Conservation (phyloP, 768 basidiomycete species). For the Suillus cothurnatus region DNA sequence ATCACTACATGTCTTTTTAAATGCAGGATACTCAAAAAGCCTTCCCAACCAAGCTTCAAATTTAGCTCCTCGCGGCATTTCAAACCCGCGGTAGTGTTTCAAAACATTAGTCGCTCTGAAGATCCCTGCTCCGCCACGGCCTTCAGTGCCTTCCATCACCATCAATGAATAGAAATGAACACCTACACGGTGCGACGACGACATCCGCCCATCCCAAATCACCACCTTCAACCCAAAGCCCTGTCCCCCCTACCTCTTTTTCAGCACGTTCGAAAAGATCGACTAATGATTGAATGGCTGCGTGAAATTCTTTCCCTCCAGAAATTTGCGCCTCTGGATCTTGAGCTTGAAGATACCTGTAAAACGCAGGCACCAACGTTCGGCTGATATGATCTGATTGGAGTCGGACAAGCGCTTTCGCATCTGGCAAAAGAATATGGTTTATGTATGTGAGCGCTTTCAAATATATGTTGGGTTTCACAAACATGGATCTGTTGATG, state of each 20-base stretch:
- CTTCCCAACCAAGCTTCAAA: slow-evolving; percentile 56
- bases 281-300: slow-evolving; percentile 53
- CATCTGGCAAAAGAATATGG: slow-evolving; percentile 44
- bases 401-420: slow-evolving; percentile 65
- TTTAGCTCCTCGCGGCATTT: slow-evolving; percentile 48
- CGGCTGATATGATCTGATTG: slow-evolving; percentile 72
- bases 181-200: slow-evolving; percentile 71
- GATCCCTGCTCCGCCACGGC: slow-evolving; percentile 52
- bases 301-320: slow-evolving; percentile 53
- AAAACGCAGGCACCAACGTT: slow-evolving; percentile 67
- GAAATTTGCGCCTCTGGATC: slow-evolving; percentile 52
- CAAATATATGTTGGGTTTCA: slow-evolving; percentile 3
- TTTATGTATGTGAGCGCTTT: slow-evolving; percentile 1
- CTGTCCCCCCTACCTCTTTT: slow-evolving; percentile 48
- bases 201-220: slow-evolving; percentile 66
- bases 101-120: slow-evolving; percentile 66
- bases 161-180: background rate
- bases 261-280: slow-evolving; percentile 60
- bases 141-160: slow-evolving; percentile 2
- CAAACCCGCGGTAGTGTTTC: slow-evolving; percentile 68
- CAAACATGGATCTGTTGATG: slow-evolving; percentile 60
- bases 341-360: slow-evolving; percentile 75
- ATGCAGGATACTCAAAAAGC: slow-evolving; percentile 60
- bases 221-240: slow-evolving; percentile 60
- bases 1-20: slow-evolving; percentile 69